A percentile compares a stretch with the other conserved stretches of the same genome.
These are phyloP conservation scores for Fusarium succisae DNA, from an alignment of 2,329 filamentous ascomycete species.

Conservation along the genomic window DNA sequence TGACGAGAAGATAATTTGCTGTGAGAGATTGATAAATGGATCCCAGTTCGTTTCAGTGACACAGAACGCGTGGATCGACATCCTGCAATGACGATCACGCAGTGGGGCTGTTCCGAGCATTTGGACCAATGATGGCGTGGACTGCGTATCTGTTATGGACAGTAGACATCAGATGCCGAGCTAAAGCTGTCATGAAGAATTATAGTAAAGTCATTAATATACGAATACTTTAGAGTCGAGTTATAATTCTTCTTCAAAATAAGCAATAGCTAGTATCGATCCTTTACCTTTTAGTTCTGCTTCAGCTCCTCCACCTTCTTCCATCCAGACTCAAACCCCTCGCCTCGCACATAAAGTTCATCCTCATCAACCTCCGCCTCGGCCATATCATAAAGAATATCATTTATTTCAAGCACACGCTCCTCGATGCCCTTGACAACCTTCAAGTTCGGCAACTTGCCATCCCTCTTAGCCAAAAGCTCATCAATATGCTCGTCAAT, in stretches of 20 bases:
- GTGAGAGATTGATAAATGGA: background rate
- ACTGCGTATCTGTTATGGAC: background rate
- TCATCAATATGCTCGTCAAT: background rate
- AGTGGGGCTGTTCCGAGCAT: constrained; percentile 3
- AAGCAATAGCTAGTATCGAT: rapidly evolving
- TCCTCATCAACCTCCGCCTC: background rate
- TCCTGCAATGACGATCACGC: background rate
- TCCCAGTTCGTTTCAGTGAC: background rate
- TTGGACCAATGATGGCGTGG: background rate
- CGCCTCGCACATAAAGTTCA: background rate
- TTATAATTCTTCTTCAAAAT: rapidly evolving
- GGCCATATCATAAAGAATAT: background rate
- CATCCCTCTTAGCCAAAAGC: background rate
- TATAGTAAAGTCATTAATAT: background rate
- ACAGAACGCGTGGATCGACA: background rate
- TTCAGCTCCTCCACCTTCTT: background rate
- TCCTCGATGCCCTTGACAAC: background rate
- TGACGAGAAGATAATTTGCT: background rate
- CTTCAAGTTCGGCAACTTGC: background rate
- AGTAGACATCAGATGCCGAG: no score
- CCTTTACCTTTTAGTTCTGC: no score
- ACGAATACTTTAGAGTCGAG: rapidly evolving
- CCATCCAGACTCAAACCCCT: background rate
- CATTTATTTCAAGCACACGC: background rate
- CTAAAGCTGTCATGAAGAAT: no score